phyloP scores from a whole-genome alignment of 2,329 filamentous ascomycete genomes.

The Pestalotiopsis sp. region DNA sequence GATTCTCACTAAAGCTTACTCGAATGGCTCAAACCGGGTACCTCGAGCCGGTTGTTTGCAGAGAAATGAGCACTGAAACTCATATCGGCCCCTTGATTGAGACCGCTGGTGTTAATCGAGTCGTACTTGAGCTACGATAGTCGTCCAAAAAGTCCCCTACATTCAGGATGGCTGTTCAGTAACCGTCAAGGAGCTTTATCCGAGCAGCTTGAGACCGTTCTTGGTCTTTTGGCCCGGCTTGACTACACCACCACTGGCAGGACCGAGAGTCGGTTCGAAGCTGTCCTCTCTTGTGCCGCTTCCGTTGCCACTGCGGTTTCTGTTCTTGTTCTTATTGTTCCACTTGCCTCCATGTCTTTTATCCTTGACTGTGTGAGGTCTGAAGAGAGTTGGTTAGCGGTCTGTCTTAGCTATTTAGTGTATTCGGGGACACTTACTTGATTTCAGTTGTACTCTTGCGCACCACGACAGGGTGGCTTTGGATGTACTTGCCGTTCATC shows the following conservation, averaged over 20 bases:
- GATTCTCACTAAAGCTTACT: background rate
- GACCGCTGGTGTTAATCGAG: background rate
- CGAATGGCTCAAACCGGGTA: background rate
- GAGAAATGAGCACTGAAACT: background rate
- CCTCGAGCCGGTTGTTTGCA: background rate
- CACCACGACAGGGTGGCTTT: conserved; percentile 88
- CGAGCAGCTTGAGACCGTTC: conserved; percentile 62
- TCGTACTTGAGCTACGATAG: too few relatives aligned
- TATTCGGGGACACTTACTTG: conserved; percentile 42
- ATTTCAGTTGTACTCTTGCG: conserved; percentile 92
- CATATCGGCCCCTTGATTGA: background rate
- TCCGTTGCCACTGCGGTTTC: conserved; percentile 30
- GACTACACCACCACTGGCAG: conserved; percentile 53
- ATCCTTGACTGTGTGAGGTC: conserved; percentile 66
- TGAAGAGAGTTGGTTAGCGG: conserved; percentile 3
- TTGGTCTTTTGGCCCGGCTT: conserved; percentile 70
- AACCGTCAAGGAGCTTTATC: conserved; percentile 37
- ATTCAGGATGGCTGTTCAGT: too few relatives aligned
- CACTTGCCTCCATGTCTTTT: conserved; percentile 29
- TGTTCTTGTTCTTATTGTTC: conserved; percentile 35
- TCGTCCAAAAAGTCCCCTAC: too few relatives aligned
- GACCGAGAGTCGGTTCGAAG: conserved; percentile 55
- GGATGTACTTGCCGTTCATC: conserved; percentile 99
- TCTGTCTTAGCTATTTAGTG: background rate
- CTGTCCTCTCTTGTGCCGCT: conserved; percentile 27